Evolutionary conservation across 2,329 filamentous ascomycete species (phyloP).

Genomic region (Alternaria sp.): DNA sequence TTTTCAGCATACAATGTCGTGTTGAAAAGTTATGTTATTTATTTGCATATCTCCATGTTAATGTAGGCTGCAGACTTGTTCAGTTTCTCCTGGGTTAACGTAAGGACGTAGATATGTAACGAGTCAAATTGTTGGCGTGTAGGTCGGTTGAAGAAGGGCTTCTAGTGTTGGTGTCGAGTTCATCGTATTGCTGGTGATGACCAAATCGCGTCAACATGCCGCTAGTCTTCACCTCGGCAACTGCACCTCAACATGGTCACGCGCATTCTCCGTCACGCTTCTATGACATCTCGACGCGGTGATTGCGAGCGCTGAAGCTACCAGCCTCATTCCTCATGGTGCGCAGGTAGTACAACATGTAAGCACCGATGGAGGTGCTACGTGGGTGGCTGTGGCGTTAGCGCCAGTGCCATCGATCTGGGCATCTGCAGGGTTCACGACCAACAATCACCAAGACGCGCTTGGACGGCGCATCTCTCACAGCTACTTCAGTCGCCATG

Average conservation of each 20-base stretch:
- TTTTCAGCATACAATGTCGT: neutral
- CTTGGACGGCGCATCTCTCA: constrained; percentile 3
- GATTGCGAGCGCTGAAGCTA: neutral
- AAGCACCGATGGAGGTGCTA: neutral
- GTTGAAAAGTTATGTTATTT: neutral
- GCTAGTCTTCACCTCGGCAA: constrained; percentile 1
- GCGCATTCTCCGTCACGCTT: neutral
- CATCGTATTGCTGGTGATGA: neutral
- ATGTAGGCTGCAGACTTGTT: too few species aligned
- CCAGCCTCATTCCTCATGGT: neutral
- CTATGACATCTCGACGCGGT: neutral
- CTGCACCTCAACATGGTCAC: neutral
- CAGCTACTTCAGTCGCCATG: constrained; percentile 10
- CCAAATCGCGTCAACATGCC: neutral
- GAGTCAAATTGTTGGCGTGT: too few species aligned
- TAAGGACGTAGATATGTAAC: neutral
- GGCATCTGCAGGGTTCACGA: constrained; percentile 20
- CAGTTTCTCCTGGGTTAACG: too few species aligned
- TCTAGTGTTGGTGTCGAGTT: neutral
- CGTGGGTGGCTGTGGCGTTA: constrained; percentile 18
- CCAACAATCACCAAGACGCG: neutral
- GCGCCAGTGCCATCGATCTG: constrained; percentile 21
- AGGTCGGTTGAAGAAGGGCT: neutral
- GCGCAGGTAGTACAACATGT: neutral
- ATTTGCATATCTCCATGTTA: too few species aligned